phyloP scores from a whole-genome alignment of 2,329 filamentous ascomycete genomes.

The Arthrobotrys iridis region DNA sequence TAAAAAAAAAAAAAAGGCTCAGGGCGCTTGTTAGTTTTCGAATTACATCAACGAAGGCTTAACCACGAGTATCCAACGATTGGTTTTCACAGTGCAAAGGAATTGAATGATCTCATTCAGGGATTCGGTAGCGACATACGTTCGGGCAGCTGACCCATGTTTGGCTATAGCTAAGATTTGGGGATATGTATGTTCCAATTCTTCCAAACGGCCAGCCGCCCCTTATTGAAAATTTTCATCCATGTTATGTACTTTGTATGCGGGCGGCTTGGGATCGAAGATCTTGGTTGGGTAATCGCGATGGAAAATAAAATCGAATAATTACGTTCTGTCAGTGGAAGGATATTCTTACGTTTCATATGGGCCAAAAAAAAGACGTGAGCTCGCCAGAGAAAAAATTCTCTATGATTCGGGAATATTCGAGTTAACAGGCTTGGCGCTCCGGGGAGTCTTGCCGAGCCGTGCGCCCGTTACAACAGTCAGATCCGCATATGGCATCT shows the following conservation, averaged over 20 bases:
- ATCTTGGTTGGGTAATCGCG: conserved; percentile 18
- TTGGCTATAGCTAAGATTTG: too few relatives aligned
- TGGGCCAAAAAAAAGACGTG: background rate
- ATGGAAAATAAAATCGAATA: background rate
- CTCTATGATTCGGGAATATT: conserved; percentile 16
- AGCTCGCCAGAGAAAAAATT: conserved; percentile 15
- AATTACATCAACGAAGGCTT: background rate
- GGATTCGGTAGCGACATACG: conserved; percentile 43
- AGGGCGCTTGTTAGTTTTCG: background rate
- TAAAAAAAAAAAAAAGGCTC: too few relatives aligned
- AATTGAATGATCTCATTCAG: conserved; percentile 49
- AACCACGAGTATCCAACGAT: conserved; percentile 48
- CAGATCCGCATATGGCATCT: conserved; percentile 31
- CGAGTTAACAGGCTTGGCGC: background rate
- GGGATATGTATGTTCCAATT: too few relatives aligned
- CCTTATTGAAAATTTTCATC: conserved; percentile 2
- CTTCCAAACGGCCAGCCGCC: background rate
- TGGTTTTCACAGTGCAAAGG: conserved; percentile 39
- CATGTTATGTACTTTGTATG: background rate
- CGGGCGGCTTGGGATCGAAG: conserved; percentile 26
- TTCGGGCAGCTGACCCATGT: conserved; percentile 19
- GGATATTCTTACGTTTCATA: background rate
- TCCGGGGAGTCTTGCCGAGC: conserved; percentile 11
- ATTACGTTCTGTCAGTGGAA: too few relatives aligned
- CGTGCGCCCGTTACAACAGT: conserved; percentile 24